Evolutionary conservation across 108 stramenopile genomes (phyloP), one percentile per base, ranked within the genome.

Genomic region (Cyclotella sp.): DNA sequence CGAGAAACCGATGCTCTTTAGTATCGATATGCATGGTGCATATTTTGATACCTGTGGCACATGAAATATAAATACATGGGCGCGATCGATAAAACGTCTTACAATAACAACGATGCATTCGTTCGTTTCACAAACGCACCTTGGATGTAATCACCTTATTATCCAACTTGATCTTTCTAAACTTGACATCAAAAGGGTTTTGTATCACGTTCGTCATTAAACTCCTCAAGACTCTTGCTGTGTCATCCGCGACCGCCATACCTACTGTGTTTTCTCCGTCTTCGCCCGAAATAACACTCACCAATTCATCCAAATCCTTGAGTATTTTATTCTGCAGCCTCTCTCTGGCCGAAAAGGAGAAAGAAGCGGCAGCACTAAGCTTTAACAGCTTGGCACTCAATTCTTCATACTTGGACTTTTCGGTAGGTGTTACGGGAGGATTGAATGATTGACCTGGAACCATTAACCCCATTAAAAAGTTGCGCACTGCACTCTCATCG

Each of bases 401-500:
- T 58, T 89, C 87, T 24, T 82, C 78, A 64, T 87, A 94, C 51
- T 88, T 88, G 41, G 73, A 62, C 62, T 78, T 71, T 57, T 91
- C 76, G 24, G 88, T 87, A 3, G 54, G 54, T 11, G 92, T 85
- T 9, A 89, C 81, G 10, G 90, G 83, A 18, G 94, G 92, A 60
- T 79, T 59, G 63, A 91, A 90, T 11, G 53, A 30, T 13, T 82
- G 77, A 40, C 79, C 89, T 0, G 85, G 85, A 10, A 85, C 77
- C 63, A 96, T 73, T 27, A 94, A 59, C 0, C 91, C 91, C 93
- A 94, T 91, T 78, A 96, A 81, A 70, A 96, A 96, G 63, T 86
- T 90, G 42, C 87, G 76, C 70, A 96, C 77, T 69, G 76, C 81
- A 19, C 86, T 79, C 74, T 94, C 89, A 39, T 84, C 82, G 22